Percentiles rank a stretch among this genome's conserved stretches.
Evolutionary conservation across 805 yeast species (phyloP).

Genomic region (Starmerella floricola): DNA sequence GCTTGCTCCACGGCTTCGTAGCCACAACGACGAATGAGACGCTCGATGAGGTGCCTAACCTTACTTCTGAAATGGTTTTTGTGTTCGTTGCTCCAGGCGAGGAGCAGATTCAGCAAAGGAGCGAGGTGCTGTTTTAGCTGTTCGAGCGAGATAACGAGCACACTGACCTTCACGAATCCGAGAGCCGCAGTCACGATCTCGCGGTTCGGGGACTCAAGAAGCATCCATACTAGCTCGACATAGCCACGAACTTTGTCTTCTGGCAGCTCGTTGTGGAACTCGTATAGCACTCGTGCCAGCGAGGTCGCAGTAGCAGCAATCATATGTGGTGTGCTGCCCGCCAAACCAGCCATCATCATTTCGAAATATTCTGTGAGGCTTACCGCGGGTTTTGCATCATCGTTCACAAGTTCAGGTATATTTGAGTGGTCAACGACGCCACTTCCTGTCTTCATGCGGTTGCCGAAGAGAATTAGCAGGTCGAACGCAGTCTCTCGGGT

Average conservation of each 20-base stretch:
- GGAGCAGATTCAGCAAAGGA: slow-evolving; percentile 54
- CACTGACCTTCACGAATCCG: slow-evolving; percentile 87
- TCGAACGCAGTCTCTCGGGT: slow-evolving; percentile 72
- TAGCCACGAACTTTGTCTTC: slow-evolving; percentile 55
- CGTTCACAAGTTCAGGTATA: slow-evolving; percentile 52
- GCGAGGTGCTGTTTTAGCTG: slow-evolving; percentile 53
- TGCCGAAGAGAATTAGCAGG: slow-evolving; percentile 67
- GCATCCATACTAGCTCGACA: slow-evolving; percentile 74
- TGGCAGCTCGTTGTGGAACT: slow-evolving; percentile 59
- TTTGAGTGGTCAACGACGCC: slow-evolving; percentile 53
- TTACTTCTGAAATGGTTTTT: slow-evolving; percentile 88
- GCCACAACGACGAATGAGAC: slow-evolving; percentile 85
- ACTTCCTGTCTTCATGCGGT: slow-evolving; percentile 46
- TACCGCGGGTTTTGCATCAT: slow-evolving; percentile 52
- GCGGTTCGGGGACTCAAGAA: slow-evolving; percentile 77
- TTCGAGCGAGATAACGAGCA: slow-evolving; percentile 69
- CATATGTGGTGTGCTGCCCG: slow-evolving; percentile 90
- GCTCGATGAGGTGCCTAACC: slow-evolving; percentile 84
- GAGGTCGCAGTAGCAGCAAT: slow-evolving; percentile 93
- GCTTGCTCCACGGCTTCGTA: slow-evolving; percentile 64
- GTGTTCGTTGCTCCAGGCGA: slow-evolving; percentile 93
- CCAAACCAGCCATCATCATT: slow-evolving; percentile 91
- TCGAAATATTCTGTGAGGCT: slow-evolving; percentile 73
- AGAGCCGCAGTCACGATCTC: slow-evolving; percentile 91
- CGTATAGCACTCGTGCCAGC: slow-evolving; percentile 72